A percentile compares a stretch with the other conserved stretches of the same genome.
These are phyloP conservation scores for Evernia prunastri DNA, from an alignment of 495 filamentous ascomycete species.

Conservation along the genomic window DNA sequence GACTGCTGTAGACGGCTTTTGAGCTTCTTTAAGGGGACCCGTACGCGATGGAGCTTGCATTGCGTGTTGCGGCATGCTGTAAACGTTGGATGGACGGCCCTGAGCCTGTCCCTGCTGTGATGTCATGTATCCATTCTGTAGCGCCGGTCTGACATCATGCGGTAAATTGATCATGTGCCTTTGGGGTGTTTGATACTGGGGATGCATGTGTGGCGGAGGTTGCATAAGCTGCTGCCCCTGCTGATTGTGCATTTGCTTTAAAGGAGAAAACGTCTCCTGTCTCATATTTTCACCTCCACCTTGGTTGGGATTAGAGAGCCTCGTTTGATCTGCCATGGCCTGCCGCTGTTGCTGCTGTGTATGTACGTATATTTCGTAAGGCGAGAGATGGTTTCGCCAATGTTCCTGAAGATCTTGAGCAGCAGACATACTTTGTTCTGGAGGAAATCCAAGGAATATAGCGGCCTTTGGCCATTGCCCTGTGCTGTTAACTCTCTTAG, in stretches of 20 bases:
- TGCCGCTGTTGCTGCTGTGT: slow-evolving; percentile 49
- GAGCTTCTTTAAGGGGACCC: slow-evolving; percentile 7
- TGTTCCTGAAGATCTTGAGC: slow-evolving; percentile 61
- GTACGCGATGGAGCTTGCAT: slow-evolving; percentile 14
- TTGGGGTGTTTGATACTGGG: slow-evolving; percentile 20
- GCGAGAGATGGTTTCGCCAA: slow-evolving; percentile 65
- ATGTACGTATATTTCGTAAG: slow-evolving; percentile 72
- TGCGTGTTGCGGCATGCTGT: slow-evolving; percentile 11
- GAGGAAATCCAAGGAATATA: slow-evolving; percentile 57
- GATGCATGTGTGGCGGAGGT: slow-evolving; percentile 34
- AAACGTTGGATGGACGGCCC: slow-evolving; percentile 14
- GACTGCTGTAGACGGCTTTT: slow-evolving; percentile 7
- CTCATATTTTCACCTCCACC: slow-evolving; percentile 24
- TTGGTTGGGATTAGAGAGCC: slow-evolving; percentile 20
- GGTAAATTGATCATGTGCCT: slow-evolving; percentile 18
- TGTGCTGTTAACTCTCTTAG: slow-evolving; percentile 57
- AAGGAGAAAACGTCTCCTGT: slow-evolving; percentile 26
- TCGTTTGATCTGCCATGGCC: slow-evolving; percentile 21
- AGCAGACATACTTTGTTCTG: slow-evolving; percentile 57
- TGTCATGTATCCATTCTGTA: slow-evolving; percentile 23
- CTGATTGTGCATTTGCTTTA: slow-evolving; percentile 45
- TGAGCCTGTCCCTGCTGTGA: slow-evolving; percentile 11
- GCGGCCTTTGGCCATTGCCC: slow-evolving; percentile 70
- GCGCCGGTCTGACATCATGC: slow-evolving; percentile 16
- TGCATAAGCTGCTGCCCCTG: slow-evolving; percentile 42